Evolutionary conservation across 1,284 basidiomycete species (phyloP).

Genomic region (Cronartium quercuum): DNA sequence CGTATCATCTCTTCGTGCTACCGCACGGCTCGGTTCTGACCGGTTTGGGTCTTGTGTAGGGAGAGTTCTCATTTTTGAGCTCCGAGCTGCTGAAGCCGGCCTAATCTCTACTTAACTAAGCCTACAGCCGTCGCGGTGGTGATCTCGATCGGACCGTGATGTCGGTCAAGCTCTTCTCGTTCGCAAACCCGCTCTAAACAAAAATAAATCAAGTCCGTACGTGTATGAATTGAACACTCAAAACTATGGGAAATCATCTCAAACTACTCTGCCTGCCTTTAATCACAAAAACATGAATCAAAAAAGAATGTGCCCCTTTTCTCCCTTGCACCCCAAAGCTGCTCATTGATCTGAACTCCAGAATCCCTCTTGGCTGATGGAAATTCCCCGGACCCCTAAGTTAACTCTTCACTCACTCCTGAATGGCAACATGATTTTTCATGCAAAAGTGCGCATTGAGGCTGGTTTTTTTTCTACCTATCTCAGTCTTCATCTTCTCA

Average conservation of each 20-base stretch:
- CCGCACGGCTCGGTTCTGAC: neutral
- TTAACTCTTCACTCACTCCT: neutral
- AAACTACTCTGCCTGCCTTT: neutral
- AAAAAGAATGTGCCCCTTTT: neutral
- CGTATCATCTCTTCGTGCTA: neutral
- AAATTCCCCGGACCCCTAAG: no score
- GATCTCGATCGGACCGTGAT: neutral
- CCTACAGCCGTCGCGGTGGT: neutral
- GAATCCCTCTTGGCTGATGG: no score
- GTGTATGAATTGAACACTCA: neutral
- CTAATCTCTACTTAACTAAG: constrained; percentile 5
- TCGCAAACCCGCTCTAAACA: neutral
- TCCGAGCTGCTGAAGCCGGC: constrained; percentile 34
- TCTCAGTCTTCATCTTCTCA: neutral
- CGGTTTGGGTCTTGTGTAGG: neutral
- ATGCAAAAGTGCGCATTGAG: neutral
- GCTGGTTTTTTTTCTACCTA: constrained; percentile 1
- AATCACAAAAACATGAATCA: no score
- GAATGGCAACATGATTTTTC: neutral
- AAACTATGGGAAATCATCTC: neutral
- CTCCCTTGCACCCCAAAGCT: neutral
- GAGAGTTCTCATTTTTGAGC: constrained; percentile 37
- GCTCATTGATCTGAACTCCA: neutral
- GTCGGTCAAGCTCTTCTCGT: neutral
- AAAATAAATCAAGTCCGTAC: neutral